phyloP scores from a whole-genome alignment of 306 rosid species.

The Cercis canadensis region DNA sequence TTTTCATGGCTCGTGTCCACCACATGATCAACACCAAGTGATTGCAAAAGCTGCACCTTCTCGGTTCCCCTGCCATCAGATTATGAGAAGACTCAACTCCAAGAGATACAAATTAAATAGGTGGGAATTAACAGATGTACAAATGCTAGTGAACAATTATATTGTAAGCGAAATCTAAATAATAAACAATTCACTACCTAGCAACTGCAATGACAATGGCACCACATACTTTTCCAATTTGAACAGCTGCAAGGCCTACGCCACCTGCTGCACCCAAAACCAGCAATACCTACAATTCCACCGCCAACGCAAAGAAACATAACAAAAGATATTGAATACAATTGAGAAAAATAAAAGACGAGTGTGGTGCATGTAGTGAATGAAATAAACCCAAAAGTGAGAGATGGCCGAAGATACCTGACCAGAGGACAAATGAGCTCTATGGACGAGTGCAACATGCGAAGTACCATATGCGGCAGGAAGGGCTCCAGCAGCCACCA shows the following conservation, averaged over 20 bases:
- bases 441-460: conserved; percentile 84
- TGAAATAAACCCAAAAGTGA: neutral
- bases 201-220: conserved; percentile 93
- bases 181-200: conserved; percentile 57
- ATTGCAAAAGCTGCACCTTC: conserved; percentile 76
- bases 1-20: conserved; percentile 72
- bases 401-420: conserved; percentile 69
- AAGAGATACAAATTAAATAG: neutral
- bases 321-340: conserved; percentile 5
- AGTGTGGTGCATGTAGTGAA: neutral
- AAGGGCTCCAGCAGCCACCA: conserved; percentile 87
- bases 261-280: conserved; percentile 99
- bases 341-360: neutral
- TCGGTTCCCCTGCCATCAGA: conserved; percentile 72
- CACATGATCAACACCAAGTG: conserved; percentile 84
- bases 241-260: conserved; percentile 93
- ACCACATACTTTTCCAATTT: conserved; percentile 85
- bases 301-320: conserved; percentile 19
- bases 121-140: conserved; percentile 4
- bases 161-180: neutral
- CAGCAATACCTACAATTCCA: conserved; percentile 68
- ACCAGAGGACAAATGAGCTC: conserved; percentile 73
- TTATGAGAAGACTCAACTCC: conserved; percentile 24
- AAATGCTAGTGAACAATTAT: conserved; percentile 11
- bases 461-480: conserved; percentile 94